phyloP scores from a whole-genome alignment of 108 stramenopile species.

The Pelagomonas calceolata region DNA sequence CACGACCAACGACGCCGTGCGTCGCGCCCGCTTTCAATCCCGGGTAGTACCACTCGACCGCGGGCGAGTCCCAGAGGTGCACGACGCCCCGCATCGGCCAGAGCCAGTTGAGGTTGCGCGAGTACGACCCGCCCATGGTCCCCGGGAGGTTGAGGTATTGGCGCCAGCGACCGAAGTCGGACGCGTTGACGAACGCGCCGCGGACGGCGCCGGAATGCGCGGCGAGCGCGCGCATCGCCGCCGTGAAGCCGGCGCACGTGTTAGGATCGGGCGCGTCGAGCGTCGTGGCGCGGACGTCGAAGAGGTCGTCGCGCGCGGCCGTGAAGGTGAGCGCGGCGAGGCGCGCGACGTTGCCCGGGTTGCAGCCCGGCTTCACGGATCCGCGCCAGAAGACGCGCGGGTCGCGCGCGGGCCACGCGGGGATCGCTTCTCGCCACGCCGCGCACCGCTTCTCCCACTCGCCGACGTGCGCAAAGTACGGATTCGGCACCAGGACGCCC shows the following conservation, averaged over 20 bases:
- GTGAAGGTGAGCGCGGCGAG: background rate
- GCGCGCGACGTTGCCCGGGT: background rate
- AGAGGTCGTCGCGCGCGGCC: background rate
- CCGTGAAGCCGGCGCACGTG: background rate
- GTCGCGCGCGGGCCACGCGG: background rate
- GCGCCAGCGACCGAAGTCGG: background rate
- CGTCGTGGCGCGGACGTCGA: background rate
- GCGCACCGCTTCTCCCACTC: background rate
- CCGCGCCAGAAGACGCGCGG: background rate
- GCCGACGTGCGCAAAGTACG: background rate
- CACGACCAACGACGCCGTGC: too few relatives aligned
- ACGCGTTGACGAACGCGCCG: background rate
- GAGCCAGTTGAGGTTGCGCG: background rate
- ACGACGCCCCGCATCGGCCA: background rate
- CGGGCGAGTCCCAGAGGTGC: background rate
- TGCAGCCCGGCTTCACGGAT: background rate
- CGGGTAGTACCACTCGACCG: background rate
- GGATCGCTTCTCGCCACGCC: background rate
- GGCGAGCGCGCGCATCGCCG: background rate
- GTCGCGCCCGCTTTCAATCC: background rate
- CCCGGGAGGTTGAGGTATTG: background rate
- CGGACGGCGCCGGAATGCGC: background rate
- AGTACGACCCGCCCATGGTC: constrained; percentile 1
- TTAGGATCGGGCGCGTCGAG: background rate
- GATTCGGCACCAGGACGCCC: background rate